phyloP scores from a whole-genome alignment of 352 stramenopile genomes.

The Globisporangium viniferum region DNA sequence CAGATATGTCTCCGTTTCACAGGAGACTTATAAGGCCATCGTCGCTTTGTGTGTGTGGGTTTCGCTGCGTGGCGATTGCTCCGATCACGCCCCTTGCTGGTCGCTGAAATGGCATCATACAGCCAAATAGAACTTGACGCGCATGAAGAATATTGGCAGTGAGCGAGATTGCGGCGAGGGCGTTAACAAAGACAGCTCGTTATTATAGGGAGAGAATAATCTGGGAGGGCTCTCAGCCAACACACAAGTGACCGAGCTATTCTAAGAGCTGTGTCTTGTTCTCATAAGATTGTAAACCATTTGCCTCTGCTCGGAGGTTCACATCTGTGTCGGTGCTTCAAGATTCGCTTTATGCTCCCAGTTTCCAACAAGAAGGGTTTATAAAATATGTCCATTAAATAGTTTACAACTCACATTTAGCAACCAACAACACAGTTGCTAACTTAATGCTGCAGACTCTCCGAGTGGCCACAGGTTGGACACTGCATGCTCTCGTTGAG shows the following conservation, averaged over 20 bases:
- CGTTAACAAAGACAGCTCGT: background rate
- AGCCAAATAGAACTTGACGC: background rate
- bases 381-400: conserved; percentile 8
- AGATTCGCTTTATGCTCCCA: background rate
- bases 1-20: too few relatives aligned
- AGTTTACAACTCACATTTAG: background rate
- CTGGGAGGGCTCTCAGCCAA: background rate
- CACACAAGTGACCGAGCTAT: background rate
- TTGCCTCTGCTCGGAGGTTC: background rate
- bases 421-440: background rate
- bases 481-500: conserved; percentile 43
- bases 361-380: background rate
- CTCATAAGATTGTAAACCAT: background rate
- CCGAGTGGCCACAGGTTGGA: conserved; percentile 25
- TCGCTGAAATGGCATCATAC: background rate
- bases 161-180: background rate
- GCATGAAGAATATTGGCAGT: background rate
- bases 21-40: too few relatives aligned
- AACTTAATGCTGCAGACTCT: background rate
- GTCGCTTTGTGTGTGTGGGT: background rate
- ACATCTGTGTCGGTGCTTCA: background rate
- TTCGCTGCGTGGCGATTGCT: background rate
- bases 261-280: background rate
- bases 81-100: background rate
- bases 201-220: background rate